Evolutionary conservation across 176 grass and related monocot species (phyloP).

Genomic region (Musa troglodytarum): DNA sequence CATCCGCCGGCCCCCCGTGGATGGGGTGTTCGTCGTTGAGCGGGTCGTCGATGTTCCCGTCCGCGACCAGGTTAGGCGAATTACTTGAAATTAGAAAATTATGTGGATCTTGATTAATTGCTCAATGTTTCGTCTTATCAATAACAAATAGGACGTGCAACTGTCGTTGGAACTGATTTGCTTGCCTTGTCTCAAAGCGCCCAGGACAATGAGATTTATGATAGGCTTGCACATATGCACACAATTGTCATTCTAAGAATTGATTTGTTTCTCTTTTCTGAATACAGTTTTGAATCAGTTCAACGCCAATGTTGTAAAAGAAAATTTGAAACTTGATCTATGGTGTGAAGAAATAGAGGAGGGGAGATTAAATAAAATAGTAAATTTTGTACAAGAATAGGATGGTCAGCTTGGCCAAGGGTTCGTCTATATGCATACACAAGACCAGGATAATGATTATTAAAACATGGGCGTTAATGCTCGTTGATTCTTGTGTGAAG

Average conservation of each 20-base stretch:
- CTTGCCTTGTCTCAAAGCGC: too few species aligned
- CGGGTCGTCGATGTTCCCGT: constrained; percentile 44
- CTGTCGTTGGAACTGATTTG: too few species aligned
- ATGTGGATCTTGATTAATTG: not conserved
- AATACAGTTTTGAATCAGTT: not conserved
- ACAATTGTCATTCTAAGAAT: not conserved
- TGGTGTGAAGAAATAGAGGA: not conserved
- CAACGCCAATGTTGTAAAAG: not conserved
- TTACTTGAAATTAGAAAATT: not conserved
- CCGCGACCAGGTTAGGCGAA: constrained; percentile 50
- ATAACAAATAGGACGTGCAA: too few species aligned
- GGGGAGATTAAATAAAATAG: not conserved
- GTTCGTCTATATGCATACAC: too few species aligned
- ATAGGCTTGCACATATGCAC: too few species aligned
- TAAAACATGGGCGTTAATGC: not conserved
- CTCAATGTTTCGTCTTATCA: not conserved
- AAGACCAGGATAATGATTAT: too few species aligned
- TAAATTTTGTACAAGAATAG: not conserved
- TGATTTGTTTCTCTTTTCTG: not conserved
- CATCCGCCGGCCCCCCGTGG: constrained; percentile 52
- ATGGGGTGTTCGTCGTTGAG: constrained; percentile 35
- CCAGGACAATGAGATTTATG: too few species aligned
- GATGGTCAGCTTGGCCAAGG: not conserved
- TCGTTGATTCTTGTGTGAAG: not conserved
- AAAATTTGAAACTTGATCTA: not conserved